Conservation (phyloP, 129 eudicot genomes). For the Pittosporum tobira region DNA sequence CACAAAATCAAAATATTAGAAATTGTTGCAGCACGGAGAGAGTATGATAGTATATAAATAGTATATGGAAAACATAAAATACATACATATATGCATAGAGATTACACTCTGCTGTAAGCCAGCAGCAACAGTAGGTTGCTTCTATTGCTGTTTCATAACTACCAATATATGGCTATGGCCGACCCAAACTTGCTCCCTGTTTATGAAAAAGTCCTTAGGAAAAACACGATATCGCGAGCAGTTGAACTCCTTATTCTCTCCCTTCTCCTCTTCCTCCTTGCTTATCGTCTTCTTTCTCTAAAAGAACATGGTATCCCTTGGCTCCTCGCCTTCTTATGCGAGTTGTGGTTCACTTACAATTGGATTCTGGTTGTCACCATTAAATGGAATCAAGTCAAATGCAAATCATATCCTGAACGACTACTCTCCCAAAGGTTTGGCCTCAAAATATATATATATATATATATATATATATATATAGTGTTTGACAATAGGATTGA, state of each 20-base stretch:
- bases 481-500: no score
- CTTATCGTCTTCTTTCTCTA: slow-evolving; percentile 30
- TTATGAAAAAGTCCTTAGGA: slow-evolving; percentile 22
- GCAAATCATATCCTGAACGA: slow-evolving; percentile 32
- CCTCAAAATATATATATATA: no score
- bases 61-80: no score
- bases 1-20: no score
- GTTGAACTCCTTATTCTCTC: slow-evolving; percentile 39
- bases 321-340: slow-evolving; percentile 43
- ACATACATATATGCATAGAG: not conserved
- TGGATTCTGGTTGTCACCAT: slow-evolving; percentile 29
- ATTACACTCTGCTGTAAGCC: no score
- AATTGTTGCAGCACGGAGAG: no score
- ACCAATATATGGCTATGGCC: slow-evolving; percentile 11
- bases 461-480: no score
- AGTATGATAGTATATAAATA: no score
- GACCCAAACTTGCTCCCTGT: slow-evolving; percentile 19
- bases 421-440: slow-evolving; percentile 16
- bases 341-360: slow-evolving; percentile 37
- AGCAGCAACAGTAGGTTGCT: not conserved
- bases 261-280: slow-evolving; percentile 32
- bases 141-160: not conserved
- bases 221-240: slow-evolving; percentile 27
- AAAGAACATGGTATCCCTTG: slow-evolving; percentile 27
- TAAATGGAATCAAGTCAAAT: slow-evolving; percentile 37